These are phyloP conservation scores for Nigrospora oryzae DNA, from an alignment of 2,329 filamentous ascomycete genomes.

Conservation along the genomic window DNA sequence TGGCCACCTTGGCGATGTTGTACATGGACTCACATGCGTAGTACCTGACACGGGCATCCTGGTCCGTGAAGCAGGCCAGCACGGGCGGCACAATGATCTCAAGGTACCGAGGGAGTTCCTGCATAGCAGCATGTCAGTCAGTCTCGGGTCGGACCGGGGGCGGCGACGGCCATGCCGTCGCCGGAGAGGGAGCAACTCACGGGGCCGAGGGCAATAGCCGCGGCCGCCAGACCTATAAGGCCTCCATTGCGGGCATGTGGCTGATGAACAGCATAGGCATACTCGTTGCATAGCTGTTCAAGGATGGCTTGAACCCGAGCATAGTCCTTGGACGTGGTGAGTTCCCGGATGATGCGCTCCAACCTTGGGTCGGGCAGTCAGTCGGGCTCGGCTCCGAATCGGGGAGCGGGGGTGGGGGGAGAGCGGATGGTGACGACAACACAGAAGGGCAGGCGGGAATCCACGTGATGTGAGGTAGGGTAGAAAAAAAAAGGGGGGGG, in stretches of 20 bases:
- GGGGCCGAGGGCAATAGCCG: conserved; percentile 86
- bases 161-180: neutral
- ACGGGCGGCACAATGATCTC: conserved; percentile 94
- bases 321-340: conserved; percentile 68
- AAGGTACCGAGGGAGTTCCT: conserved; percentile 89
- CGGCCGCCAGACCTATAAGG: conserved; percentile 88
- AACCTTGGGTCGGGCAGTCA: conserved; percentile 47
- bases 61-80: conserved; percentile 92
- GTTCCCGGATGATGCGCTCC: conserved; percentile 82
- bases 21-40: conserved; percentile 99
- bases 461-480: neutral
- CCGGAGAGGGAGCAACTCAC: conserved; percentile 45
- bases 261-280: conserved; percentile 93
- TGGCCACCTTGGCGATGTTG: conserved; percentile 98
- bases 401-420: neutral
- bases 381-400: conserved; percentile 2
- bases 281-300: conserved; percentile 94
- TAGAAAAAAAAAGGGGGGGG: neutral
- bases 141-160: neutral
- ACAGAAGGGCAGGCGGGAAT: neutral
- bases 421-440: neutral
- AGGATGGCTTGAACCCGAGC: conserved; percentile 79
- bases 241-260: conserved; percentile 95
- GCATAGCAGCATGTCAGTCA: conserved; percentile 11
- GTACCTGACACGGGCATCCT: conserved; percentile 94